Base-by-base conservation (phyloP, 2,329 filamentous ascomycete genomes). In the Zymoseptoria pseudotritici region DNA sequence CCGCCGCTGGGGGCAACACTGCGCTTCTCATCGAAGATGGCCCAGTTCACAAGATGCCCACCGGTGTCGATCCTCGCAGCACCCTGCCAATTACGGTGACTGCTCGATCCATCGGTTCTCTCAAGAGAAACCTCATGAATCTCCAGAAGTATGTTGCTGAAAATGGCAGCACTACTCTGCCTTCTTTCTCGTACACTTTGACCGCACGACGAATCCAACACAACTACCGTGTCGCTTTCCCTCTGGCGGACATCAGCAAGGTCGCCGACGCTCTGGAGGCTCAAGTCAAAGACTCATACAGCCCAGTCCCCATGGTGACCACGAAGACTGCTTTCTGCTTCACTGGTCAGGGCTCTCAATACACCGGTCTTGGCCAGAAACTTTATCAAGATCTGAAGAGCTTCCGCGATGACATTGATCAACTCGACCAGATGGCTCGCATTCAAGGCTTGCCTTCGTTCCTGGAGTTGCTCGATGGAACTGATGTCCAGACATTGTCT, bases 191-290 rank as follows among this genome's bases (percentile, higher is more conserved):
- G 1, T 82, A 82, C 72, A 82, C 79, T 5, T 74, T 78, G n/a
- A 80, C 78, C 60, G 79, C 79, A 62, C 78, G 79, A 63, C 78
- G 79, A 61, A 81, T 81, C 26, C 79, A 81, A 67, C 78, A 81
- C 72, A 80, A 80, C 70, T 80, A 81, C 70, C 77, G 79, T 49
- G 74, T 81, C 53, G 75, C 78, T 3, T 74, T 81, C 66, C 72
- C 77, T 31, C 76, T 79, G 9, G 72, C 74, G 19, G 76, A 80
- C 53, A 79, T 81, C 58, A 66, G 67, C 51, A 79, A 79, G 69
- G 77, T 78, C 55, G 74, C 73, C 63, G 75, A 77, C 56, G 72
- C 74, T 19, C 72, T 81, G 4, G 70, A 80, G 63, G 72, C 75
- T 46, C 79, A 80, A 69, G 61, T 78, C 53, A 80, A 80, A 70